Evolutionary conservation across 208 protist species (phyloP).

Genomic region (Wallacemonas sp.): DNA sequence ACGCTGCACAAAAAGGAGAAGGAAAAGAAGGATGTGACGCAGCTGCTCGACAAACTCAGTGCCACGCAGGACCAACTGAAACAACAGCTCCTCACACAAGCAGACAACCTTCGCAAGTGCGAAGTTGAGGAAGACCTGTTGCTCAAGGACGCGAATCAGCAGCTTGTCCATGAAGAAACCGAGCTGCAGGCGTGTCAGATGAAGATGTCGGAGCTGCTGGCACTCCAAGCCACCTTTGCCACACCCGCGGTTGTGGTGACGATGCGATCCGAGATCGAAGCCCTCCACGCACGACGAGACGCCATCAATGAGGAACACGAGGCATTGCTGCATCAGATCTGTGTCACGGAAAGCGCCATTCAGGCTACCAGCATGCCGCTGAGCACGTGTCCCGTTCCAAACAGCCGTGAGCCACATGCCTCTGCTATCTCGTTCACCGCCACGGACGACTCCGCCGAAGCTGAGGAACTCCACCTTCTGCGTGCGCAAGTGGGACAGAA

Average conservation of each 20-base stretch:
- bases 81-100: slow-evolving; percentile 50
- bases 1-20: slow-evolving; percentile 28
- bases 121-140: slow-evolving; percentile 76
- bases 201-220: slow-evolving; percentile 41
- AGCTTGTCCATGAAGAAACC: slow-evolving; percentile 24
- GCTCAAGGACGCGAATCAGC: slow-evolving; percentile 24
- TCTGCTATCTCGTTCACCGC: not conserved
- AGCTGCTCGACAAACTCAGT: slow-evolving; percentile 49
- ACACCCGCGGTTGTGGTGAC: slow-evolving; percentile 26
- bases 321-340: slow-evolving; percentile 18
- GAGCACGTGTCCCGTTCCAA: slow-evolving; percentile 17
- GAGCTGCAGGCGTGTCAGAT: slow-evolving; percentile 31
- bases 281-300: slow-evolving; percentile 21
- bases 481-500: slow-evolving; percentile 24
- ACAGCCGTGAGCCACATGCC: too few species aligned
- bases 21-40: slow-evolving; percentile 47
- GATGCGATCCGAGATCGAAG: slow-evolving; percentile 26
- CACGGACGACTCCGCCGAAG: not conserved
- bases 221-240: slow-evolving; percentile 29
- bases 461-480: slow-evolving; percentile 14
- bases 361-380: slow-evolving; percentile 1
- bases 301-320: slow-evolving; percentile 23
- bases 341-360: not conserved
- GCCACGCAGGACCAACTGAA: slow-evolving; percentile 67
- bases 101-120: slow-evolving; percentile 52